These are phyloP conservation scores for Zygosaccharomyces kombuchaensis DNA, from an alignment of 805 yeast genomes.

Conservation along the genomic window DNA sequence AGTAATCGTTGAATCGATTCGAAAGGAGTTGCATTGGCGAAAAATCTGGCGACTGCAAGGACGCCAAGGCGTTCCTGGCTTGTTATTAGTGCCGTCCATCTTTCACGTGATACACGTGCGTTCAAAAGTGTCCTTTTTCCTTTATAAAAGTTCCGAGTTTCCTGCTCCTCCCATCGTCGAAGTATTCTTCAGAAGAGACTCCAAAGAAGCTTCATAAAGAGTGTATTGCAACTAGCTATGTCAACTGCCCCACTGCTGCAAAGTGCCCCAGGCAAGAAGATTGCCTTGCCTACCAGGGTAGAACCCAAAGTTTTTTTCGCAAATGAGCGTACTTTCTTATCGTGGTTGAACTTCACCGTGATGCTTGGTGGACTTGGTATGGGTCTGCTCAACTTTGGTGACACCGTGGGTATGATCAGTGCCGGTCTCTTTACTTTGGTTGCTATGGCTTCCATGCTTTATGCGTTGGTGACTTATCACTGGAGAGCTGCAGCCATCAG, in stretches of 20 bases:
- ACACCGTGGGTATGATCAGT: slow-evolving; percentile 82
- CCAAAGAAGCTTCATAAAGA: neutral
- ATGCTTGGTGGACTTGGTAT: slow-evolving; percentile 95
- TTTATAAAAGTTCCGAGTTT: neutral
- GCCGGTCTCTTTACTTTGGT: slow-evolving; percentile 93
- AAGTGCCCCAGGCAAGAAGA: slow-evolving; percentile 79
- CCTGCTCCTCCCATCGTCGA: neutral
- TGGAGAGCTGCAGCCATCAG: slow-evolving; percentile 99
- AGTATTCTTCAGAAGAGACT: neutral
- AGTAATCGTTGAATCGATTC: neutral
- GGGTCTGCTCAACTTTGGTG: slow-evolving; percentile 95
- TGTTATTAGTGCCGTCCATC: too few species aligned
- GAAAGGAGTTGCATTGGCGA: neutral
- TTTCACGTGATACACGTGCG: neutral
- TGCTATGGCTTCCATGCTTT: slow-evolving; percentile 96
- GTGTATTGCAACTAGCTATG: slow-evolving; percentile 36
- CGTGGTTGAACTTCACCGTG: slow-evolving; percentile 99
- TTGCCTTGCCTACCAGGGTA: slow-evolving; percentile 95
- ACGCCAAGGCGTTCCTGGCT: neutral
- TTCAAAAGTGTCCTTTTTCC: neutral
- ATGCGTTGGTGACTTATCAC: slow-evolving; percentile 92
- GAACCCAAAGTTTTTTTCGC: slow-evolving; percentile 99
- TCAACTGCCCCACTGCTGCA: slow-evolving; percentile 66
- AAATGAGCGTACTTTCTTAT: slow-evolving; percentile 94
- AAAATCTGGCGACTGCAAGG: neutral